Evolutionary conservation across 441 rosid genomes (phyloP).

Genomic region (Flueggea neowawraea): DNA sequence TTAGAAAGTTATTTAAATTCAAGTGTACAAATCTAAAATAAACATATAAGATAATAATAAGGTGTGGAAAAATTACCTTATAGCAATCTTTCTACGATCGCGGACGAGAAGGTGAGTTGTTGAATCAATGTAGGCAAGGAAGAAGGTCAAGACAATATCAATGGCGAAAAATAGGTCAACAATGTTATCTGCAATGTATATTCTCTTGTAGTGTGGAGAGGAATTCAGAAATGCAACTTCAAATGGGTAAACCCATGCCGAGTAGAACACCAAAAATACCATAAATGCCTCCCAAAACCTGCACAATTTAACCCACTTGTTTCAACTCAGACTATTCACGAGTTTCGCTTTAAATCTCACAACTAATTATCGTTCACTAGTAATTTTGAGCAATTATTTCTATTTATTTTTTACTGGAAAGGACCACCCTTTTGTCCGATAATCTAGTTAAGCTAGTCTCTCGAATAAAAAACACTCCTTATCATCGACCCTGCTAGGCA

Average conservation of each 20-base stretch:
- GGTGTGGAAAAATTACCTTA: conserved; percentile 38
- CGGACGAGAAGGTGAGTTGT: conserved; percentile 31
- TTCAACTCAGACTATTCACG: too few species aligned
- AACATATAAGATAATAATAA: background rate
- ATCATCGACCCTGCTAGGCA: too few species aligned
- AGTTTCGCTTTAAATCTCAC: too few species aligned
- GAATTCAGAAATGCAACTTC: conserved; percentile 67
- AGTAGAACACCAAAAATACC: conserved; percentile 71
- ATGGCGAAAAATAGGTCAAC: conserved; percentile 52
- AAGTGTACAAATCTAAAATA: background rate
- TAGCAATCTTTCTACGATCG: conserved; percentile 21
- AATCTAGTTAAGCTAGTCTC: too few species aligned
- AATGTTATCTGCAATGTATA: conserved; percentile 59
- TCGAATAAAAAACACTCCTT: too few species aligned
- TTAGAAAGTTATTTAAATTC: too few species aligned
- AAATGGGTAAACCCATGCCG: conserved; percentile 94
- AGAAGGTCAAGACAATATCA: conserved; percentile 41
- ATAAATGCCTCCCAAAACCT: conserved; percentile 94
- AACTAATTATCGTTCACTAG: too few species aligned
- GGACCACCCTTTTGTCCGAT: too few species aligned
- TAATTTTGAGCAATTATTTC: too few species aligned
- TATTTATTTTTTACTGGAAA: too few species aligned
- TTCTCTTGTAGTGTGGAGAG: conserved; percentile 33
- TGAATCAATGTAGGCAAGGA: conserved; percentile 38
- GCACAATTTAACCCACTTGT: conserved; percentile 16